Evolutionary conservation across 148 eudicot genomes (phyloP), one percentile per base, ranked within the genome.

Genomic region (Amaranthus cruentus): DNA sequence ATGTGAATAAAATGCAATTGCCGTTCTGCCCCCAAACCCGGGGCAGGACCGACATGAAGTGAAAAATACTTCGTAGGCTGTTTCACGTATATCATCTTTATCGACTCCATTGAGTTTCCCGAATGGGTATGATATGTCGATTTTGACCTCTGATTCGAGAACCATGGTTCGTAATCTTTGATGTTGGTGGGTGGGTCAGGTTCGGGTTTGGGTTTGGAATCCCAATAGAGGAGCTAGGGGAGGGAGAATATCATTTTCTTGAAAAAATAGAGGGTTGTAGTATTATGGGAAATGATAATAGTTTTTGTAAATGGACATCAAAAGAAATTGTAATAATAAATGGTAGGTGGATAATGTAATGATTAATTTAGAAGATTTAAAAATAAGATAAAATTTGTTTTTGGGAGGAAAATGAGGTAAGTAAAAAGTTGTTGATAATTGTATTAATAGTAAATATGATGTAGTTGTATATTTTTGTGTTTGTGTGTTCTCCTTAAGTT

Each of bases 1-100:
- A 28, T 28, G 38, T 28, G 85, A 72, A 55, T 79, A 81, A 62
- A 81, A 84, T 2, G 84, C 78, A 55, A 83, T 18, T 14, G 85
- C 78, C 62, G 80, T 84, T 62, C 90, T 77, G 3, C 95, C 93
- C 3, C 97, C 98, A 49, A 95, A 95, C 1, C 98, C 98, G 0
- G 97, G 97, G 11, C 91, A 89, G 7, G 98, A 90, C 61, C 98
- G 77, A 66, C 98, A 95, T 0, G 97, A 81, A 75, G 96, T 87
- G 85, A 95, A 95, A 81, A 95, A 95, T 42, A 95, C 83, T 82
- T 95, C 98, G 63, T 91, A 95, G 13, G 98, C 93, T 6, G 97
- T 85, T 70, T 88, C 91, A 2, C 96, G 76, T 28, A 88, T 81
- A 76, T 88, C 93, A 48, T 87, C 91, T 0, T 74, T 72, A 77